Percentiles rank a stretch among this genome's conserved stretches.
Evolutionary conservation across 305 asterid genomes (phyloP).

Genomic region (Nicotiana rustica): DNA sequence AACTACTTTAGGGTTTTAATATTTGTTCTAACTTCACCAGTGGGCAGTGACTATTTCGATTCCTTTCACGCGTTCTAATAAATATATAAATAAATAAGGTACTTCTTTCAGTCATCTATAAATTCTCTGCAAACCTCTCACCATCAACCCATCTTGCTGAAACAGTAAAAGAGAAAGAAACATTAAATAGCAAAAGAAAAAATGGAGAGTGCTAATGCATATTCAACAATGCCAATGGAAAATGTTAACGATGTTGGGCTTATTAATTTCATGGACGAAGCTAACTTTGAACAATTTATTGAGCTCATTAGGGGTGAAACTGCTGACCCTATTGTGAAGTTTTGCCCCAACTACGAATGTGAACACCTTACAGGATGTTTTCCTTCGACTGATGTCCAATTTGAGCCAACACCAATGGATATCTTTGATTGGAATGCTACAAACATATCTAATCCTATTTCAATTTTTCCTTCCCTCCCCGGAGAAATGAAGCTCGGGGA

Average conservation of each 20-base stretch:
- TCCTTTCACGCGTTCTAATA: constrained; percentile 38
- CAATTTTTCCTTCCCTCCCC: background rate
- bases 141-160: background rate
- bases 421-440: constrained; percentile 33
- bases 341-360: constrained; percentile 29
- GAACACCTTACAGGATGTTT: constrained; percentile 34
- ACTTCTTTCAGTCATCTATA: constrained; percentile 31
- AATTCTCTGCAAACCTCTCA: constrained; percentile 26
- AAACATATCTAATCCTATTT: background rate
- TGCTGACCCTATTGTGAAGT: constrained; percentile 38
- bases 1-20: constrained; percentile 12
- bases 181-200: background rate
- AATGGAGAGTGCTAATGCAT: constrained; percentile 2
- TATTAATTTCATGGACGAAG: constrained; percentile 50
- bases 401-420: constrained; percentile 27
- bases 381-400: background rate
- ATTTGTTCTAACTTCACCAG: background rate
- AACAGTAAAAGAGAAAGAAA: background rate
- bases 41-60: constrained; percentile 29
- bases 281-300: constrained; percentile 48
- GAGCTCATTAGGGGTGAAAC: constrained; percentile 45
- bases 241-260: constrained; percentile 41
- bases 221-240: constrained; percentile 35
- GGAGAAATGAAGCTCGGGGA: background rate
- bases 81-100: background rate